Evolutionary conservation across 2,329 filamentous ascomycete genomes (phyloP), one percentile per base, ranked within the genome.

Genomic region (Dothiorella sarmentorum): DNA sequence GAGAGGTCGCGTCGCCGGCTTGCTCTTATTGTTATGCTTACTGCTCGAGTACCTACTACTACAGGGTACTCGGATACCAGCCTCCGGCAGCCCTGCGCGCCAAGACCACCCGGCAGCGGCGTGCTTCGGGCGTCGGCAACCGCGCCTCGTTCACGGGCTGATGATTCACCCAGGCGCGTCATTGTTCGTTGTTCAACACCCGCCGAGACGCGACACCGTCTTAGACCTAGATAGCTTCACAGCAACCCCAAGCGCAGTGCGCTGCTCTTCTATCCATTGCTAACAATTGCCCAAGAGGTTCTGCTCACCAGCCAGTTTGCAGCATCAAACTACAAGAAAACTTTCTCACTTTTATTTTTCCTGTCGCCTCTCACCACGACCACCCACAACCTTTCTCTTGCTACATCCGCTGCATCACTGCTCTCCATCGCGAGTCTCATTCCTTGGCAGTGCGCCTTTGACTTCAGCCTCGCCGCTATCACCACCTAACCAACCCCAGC

Each of bases 161-260:
- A n/a, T n/a, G n/a, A 24, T 43, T 43, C 20, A 43, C 40, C 2
- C 43, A 45, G 43, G 43, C 43, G 43, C 49, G 49, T 53, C 49
- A 53, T 40, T n/a, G 15, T 7, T 13, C 15, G 5, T 3, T n/a
- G 33, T 35, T 18, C 49, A 37, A 27, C 49, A 40, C 49, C 31
- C n/a, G 29, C 20, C 47, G 20, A 15, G 11, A 29, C 17, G 47
- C 4, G 17, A 37, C 44, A 22, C 10, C n/a, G 22, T 29, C 20
- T 37, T 17, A 7, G n/a, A n/a, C 47, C 3, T 3, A 20, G n/a
- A 11, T 29, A 5, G 27, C 7, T 11, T 7, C 17, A n/a, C 43
- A 26, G 31, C 43, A 45, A 6, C 7, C 7, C 31, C 13, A 24
- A 17, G 20, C 43, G 17, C 24, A 29, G 43, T 26, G n/a, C 13